A percentile compares a stretch with the other conserved stretches of the same genome.
Conservation (phyloP, 306 rosid species). For the Rosa multiflora region DNA sequence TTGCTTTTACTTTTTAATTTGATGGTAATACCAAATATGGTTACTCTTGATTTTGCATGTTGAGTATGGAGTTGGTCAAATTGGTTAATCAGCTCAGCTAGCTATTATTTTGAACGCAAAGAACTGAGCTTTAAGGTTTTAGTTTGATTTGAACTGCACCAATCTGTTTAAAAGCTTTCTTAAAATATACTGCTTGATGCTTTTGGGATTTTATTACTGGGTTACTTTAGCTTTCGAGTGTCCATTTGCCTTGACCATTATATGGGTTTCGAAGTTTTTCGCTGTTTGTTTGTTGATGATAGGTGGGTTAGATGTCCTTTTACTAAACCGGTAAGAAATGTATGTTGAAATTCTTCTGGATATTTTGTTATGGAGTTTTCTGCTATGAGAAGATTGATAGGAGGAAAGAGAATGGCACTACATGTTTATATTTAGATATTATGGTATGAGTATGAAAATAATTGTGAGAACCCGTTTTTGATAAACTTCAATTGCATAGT, state of each 20-base stretch:
- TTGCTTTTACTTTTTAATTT: background rate
- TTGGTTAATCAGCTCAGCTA: background rate
- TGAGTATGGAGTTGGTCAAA: background rate
- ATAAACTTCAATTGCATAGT: background rate
- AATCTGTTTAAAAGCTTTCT: background rate
- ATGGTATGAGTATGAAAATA: background rate
- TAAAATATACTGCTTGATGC: background rate
- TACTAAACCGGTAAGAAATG: background rate
- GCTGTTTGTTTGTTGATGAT: background rate
- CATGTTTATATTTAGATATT: background rate
- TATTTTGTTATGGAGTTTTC: background rate
- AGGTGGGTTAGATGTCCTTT: background rate
- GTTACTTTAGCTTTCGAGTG: background rate
- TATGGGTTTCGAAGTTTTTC: background rate
- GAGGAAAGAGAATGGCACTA: background rate
- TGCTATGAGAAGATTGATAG: background rate
- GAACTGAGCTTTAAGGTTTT: constrained; percentile 12
- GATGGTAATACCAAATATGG: background rate
- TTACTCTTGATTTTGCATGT: background rate
- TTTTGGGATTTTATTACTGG: background rate
- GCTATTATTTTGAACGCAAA: background rate
- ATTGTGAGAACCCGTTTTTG: background rate
- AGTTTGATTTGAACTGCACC: background rate
- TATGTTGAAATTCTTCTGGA: background rate
- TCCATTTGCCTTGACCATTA: background rate